Evolutionary conservation across 2,329 filamentous ascomycete species (phyloP), one percentile per base, ranked within the genome.

Genomic region (Ophiostoma tasmaniense): DNA sequence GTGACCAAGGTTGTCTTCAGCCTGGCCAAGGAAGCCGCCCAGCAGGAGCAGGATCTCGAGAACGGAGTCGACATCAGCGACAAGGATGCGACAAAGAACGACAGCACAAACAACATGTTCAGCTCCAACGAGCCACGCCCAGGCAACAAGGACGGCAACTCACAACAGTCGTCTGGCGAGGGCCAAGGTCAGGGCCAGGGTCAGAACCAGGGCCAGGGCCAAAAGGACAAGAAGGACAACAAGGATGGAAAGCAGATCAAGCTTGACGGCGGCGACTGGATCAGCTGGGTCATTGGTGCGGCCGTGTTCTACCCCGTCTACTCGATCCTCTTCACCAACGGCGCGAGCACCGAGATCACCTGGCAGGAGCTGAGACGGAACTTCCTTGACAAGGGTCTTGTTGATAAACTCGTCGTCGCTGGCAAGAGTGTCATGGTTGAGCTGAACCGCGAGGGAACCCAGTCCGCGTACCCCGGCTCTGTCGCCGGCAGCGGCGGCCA

Each of bases 361-460:
- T 99, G 93, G 92, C 93, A 99, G 80, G 95, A 99, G 80, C 92
- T 99, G 80, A 85, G 91, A 72, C 93, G 88, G 74, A 95, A 92
- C 39, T 98, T 97, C 83, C 83, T 99, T 71, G 93, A 97, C 80
- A 97, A 96, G 83, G 95, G 95, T 8, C 84, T 99, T 30, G 93
- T 99, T 25, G 91, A 97, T 80, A 97, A 93, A 81, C 85, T 99
- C 22, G 89, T 96, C 42, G 85, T 97, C 67, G 88, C 93, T 74
- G 86, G 89, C 72, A 88, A 87, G 74, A 87, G 86, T 71, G 95
- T 98, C 64, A 71, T 73, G 33, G 90, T 93, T n/a, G 86, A 92
- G 73, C 82, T 96, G 68, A 88, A 94, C 78, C 88, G 88, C 66
- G 90, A 94, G 74, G 90, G 89, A 66, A 87, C 90, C 17, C 84